Evolutionary conservation across 495 filamentous ascomycete species (phyloP), one percentile per base, ranked within the genome.

Genomic region (Lophium mytilinum): DNA sequence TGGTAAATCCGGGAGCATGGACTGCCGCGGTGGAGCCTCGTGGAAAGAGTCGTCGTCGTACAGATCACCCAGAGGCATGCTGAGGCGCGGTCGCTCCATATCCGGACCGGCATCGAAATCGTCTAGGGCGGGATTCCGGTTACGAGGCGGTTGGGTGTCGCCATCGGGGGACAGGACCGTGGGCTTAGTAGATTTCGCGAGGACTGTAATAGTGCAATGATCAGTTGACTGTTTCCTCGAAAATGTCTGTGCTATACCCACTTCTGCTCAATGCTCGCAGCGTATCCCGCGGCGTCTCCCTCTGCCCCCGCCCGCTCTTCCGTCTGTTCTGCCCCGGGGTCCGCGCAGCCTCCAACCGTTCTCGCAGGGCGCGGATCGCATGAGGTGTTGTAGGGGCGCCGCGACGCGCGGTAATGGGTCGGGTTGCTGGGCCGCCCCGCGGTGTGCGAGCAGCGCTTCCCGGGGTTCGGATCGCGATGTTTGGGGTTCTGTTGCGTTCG

Each of bases 221-320:
- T 47, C 14, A 52, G 36, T 18, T 12, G n/a, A 19, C 12, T 19
- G 17, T 39, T 19, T 39, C 45, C 12, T 10, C 1, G 30, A 30
- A 35, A 7, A 0, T 37, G 5, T 6, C 15, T 30, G 6, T 9
- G n/a, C 30, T 14, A 18, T 0, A 21, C 61, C 0, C 54, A 64
- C 61, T 42, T 55, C 75, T 80, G 51, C 85, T 84, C 9, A 93
- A 73, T 52, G 82, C 80, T 30, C 82, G 77, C 33, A 92, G 66
- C 18, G 83, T 73, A 66, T 90, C 83, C 52, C 87, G 82, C 6
- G 87, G 87, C 6, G 88, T 89, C 68, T 90, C 87, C 43, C 87
- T 79, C 64, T 85, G 82, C 57, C 84, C 73, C 40, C 82, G 77
- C 18, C 80, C 74, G 60, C 85, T 90, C 53, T 78, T 78, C 50